Percentiles rank a stretch among this genome's conserved stretches.
These are phyloP conservation scores for Rhinocladiella mackenziei DNA, from an alignment of 2,329 filamentous ascomycete species.

Conservation along the genomic window DNA sequence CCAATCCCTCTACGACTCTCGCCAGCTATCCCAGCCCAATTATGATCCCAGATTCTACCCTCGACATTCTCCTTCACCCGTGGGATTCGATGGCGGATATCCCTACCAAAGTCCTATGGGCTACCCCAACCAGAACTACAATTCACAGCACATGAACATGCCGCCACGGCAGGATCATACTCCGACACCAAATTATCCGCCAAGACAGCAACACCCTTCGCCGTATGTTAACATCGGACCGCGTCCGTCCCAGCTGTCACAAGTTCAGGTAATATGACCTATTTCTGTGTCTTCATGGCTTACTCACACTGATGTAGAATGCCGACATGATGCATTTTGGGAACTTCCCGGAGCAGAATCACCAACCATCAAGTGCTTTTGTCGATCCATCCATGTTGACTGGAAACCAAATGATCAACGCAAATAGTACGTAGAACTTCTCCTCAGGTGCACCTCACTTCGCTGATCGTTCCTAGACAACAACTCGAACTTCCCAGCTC, in stretches of 20 bases:
- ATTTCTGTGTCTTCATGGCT: not conserved
- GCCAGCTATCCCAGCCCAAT: slow-evolving; percentile 16
- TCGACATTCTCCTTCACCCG: slow-evolving; percentile 21
- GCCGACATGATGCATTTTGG: slow-evolving; percentile 19
- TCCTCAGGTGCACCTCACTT: not conserved
- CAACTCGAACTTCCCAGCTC: slow-evolving; percentile 13
- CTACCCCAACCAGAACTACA: slow-evolving; percentile 20
- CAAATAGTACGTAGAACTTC: slow-evolving; percentile 8
- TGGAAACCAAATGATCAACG: slow-evolving; percentile 14
- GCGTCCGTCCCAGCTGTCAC: slow-evolving; percentile 32
- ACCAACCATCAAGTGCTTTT: slow-evolving; percentile 15
- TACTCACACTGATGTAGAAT: slow-evolving; percentile 13
- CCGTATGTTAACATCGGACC: slow-evolving; percentile 27
- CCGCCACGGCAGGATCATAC: slow-evolving; percentile 19
- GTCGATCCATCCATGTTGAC: slow-evolving; percentile 27
- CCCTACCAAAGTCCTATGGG: slow-evolving; percentile 19
- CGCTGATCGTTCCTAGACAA: slow-evolving; percentile 10
- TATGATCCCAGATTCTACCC: slow-evolving; percentile 25
- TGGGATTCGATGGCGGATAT: slow-evolving; percentile 18
- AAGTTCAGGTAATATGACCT: slow-evolving; percentile 18
- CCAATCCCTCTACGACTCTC: slow-evolving; percentile 22
- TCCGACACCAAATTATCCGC: slow-evolving; percentile 33
- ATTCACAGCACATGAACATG: slow-evolving; percentile 18
- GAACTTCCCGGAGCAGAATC: slow-evolving; percentile 18
- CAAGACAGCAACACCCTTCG: slow-evolving; percentile 31